A percentile compares a stretch with the other conserved stretches of the same genome.
Evolutionary conservation across 768 basidiomycete species (phyloP).

Genomic region (Phylloporus arenicola): DNA sequence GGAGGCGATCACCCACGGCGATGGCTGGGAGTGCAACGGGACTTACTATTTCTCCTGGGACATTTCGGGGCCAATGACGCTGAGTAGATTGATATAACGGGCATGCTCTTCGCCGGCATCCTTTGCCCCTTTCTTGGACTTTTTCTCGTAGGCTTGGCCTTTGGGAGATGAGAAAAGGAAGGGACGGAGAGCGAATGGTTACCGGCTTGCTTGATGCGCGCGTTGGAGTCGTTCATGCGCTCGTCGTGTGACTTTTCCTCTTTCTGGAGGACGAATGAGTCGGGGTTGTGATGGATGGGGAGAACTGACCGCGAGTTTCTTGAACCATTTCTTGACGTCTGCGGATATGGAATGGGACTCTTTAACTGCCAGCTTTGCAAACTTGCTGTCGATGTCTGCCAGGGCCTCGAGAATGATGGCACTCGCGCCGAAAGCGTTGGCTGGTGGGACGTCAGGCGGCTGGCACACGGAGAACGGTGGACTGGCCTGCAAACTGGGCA

Average conservation of each 20-base stretch:
- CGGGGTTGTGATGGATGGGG: not conserved
- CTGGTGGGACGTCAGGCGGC: constrained; percentile 31
- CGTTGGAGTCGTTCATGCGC: constrained; percentile 57
- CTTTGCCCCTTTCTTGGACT: constrained; percentile 63
- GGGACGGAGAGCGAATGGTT: not conserved
- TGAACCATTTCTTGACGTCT: constrained; percentile 84
- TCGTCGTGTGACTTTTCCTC: constrained; percentile 78
- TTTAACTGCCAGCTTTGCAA: constrained; percentile 67
- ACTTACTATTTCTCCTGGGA: constrained; percentile 76
- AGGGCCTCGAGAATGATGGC: constrained; percentile 65
- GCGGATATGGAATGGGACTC: constrained; percentile 59
- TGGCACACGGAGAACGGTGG: not conserved
- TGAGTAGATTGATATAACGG: constrained; percentile 70
- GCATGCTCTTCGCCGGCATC: constrained; percentile 72
- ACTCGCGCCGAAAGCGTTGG: constrained; percentile 60
- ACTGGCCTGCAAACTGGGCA: constrained; percentile 56
- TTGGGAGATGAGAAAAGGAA: constrained; percentile 2
- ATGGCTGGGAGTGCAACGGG: not conserved
- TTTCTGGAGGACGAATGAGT: constrained; percentile 44
- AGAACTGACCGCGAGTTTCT: constrained; percentile 63
- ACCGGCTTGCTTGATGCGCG: constrained; percentile 76
- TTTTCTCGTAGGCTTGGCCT: constrained; percentile 77
- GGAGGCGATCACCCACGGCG: not conserved
- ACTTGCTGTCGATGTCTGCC: constrained; percentile 68
- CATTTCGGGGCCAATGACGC: constrained; percentile 68